Base-by-base conservation (phyloP, 495 filamentous ascomycete genomes). In the Annulohypoxylon stygium region DNA sequence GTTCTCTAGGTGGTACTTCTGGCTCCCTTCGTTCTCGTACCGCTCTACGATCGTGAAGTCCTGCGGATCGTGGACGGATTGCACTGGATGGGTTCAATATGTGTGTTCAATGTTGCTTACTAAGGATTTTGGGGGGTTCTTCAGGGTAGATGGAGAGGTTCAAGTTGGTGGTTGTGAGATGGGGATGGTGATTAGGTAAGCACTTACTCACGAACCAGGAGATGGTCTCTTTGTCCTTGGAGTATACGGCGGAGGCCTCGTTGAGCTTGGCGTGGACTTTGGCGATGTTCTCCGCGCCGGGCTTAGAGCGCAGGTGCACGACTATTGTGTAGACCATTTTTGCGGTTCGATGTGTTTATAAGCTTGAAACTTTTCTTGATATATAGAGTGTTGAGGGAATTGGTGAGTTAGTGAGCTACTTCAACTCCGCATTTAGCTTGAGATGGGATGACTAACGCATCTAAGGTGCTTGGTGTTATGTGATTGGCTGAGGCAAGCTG, bases 21-120 rank as follows among this genome's bases (percentile, higher is more conserved):
- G 88, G 75, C 80, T 84, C 54, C 77, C 79, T 77, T 91, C 90
- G 67, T 86, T 81, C 64, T 82, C 79, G 81, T 90, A 92, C 18
- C 90, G 85, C 83, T 92, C 90, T 61, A 92, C 90, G 71, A 92
- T 90, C 4, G 88, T 89, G 80, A 92, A 91, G 39, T 88, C 88
- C 72, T 89, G 85, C 64, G 83, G 82, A 78, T 91, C 90, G 70
- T 86, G 81, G 51, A 88, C 82, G 67, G 86, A 87, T 78, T 91
- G 90, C 90, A 91, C 71, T 74, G 57, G n/a, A n/a, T n/a, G n/a
- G n/a, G n/a, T n/a, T n/a, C n/a, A n/a, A n/a, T n/a, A n/a, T n/a
- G n/a, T n/a, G n/a, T n/a, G n/a, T n/a, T n/a, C n/a, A n/a, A n/a
- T n/a, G n/a, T n/a, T n/a, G 34, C 10, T 36, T 36, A 10, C 2